phyloP scores from a whole-genome alignment of 2,329 filamentous ascomycete genomes.

The Hypoxylon sp. region DNA sequence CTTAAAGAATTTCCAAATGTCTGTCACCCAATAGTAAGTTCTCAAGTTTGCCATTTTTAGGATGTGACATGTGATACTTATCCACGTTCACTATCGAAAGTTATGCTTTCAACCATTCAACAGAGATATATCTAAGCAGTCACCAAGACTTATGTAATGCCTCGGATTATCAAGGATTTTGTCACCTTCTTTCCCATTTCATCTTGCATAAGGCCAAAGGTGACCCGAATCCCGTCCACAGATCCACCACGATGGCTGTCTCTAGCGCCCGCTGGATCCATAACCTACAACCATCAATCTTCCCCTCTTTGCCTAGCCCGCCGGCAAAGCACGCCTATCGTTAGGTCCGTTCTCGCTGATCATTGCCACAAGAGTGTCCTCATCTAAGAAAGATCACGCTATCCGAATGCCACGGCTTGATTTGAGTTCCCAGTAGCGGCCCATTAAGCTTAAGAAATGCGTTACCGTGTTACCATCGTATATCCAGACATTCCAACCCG shows the following conservation, averaged over 20 bases:
- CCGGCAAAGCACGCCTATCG: conserved; percentile 38
- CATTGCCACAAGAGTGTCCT: conserved; percentile 37
- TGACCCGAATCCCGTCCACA: conserved; percentile 26
- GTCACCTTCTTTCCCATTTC: conserved; percentile 17
- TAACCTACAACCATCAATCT: conserved; percentile 26
- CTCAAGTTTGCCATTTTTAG: not conserved
- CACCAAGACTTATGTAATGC: not conserved
- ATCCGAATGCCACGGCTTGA: conserved; percentile 41
- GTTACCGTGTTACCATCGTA: conserved; percentile 32
- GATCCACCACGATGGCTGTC: conserved; percentile 25
- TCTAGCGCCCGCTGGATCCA: conserved; percentile 30
- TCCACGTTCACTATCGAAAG: conserved; percentile 1
- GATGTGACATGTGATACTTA: not conserved
- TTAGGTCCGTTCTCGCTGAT: conserved; percentile 37
- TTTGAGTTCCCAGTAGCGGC: conserved; percentile 33
- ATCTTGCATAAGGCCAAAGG: conserved; percentile 20
- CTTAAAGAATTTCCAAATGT: conserved; percentile 18
- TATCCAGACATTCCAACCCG: conserved; percentile 26
- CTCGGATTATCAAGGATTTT: conserved; percentile 8
- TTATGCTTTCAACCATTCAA: conserved; percentile 7
- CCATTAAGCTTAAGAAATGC: conserved; percentile 23
- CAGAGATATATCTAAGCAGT: not conserved
- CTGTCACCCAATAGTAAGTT: conserved; percentile 17
- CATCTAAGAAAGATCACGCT: conserved; percentile 42
- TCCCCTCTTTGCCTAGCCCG: conserved; percentile 46